phyloP scores from a whole-genome alignment of 1,139 yeast species.

The Kazachstania sp. region DNA sequence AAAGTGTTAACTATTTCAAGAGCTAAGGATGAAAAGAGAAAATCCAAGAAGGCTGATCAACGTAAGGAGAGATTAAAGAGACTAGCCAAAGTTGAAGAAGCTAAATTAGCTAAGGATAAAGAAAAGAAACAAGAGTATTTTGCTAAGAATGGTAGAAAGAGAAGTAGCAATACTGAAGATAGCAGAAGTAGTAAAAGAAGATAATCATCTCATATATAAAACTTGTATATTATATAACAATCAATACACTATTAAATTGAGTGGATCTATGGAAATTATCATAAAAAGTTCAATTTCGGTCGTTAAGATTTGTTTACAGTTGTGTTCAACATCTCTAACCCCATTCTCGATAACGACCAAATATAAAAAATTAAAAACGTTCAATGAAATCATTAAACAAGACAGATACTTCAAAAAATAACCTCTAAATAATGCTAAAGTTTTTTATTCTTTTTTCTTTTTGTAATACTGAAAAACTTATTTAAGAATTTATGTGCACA shows the following conservation, averaged over 20 bases:
- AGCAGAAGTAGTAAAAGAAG: slow-evolving; percentile 30
- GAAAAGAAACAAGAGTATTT: slow-evolving; percentile 85
- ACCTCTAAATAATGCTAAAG: not conserved
- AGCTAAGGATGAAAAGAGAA: slow-evolving; percentile 76
- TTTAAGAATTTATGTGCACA: not conserved
- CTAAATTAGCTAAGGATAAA: slow-evolving; percentile 63
- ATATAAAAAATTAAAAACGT: too few species aligned
- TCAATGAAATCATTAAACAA: too few species aligned
- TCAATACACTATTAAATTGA: not conserved
- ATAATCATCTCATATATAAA: not conserved
- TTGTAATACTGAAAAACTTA: not conserved
- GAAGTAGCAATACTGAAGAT: slow-evolving; percentile 39
- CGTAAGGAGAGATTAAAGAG: slow-evolving; percentile 68
- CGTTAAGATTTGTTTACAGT: too few species aligned
- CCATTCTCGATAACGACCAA: too few species aligned
- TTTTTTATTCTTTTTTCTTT: not conserved
- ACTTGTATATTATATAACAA: not conserved
- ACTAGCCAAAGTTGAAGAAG: slow-evolving; percentile 64
- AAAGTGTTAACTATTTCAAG: slow-evolving; percentile 76
- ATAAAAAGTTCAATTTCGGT: too few species aligned
- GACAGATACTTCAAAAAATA: too few species aligned
- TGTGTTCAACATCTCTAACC: too few species aligned
- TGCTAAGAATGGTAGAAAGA: slow-evolving; percentile 62
- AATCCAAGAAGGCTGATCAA: slow-evolving; percentile 66
- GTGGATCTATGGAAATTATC: not conserved